These are phyloP conservation scores for Talinum fruticosum DNA, from an alignment of 148 eudicot genomes.

Conservation along the genomic window DNA sequence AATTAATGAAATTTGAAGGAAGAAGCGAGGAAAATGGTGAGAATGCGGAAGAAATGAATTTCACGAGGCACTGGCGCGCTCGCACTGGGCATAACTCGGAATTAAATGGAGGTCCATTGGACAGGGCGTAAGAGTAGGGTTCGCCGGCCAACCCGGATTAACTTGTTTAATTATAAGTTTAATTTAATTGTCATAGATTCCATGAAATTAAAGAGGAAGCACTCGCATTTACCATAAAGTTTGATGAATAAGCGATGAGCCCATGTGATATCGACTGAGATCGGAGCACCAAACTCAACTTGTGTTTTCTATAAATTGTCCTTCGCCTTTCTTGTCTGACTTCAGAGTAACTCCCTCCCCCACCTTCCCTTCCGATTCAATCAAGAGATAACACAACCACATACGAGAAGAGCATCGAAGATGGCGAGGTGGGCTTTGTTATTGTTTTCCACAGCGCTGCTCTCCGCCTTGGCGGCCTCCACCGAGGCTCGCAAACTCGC, in stretches of 20 bases:
- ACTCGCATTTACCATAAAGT: neutral
- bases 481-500: slow-evolving; percentile 18
- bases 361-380: too few species aligned
- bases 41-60: neutral
- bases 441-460: neutral
- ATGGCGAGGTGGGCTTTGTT: slow-evolving; percentile 10
- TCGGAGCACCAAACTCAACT: neutral
- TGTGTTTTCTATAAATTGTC: neutral
- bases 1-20: too few species aligned
- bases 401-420: too few species aligned
- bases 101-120: neutral
- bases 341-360: neutral
- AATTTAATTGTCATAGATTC: neutral
- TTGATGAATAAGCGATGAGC: neutral
- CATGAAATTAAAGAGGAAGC: neutral
- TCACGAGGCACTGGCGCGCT: too few species aligned
- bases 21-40: too few species aligned
- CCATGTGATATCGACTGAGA: neutral
- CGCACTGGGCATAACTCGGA: neutral
- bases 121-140: slow-evolving; percentile 17
- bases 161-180: neutral
- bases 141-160: slow-evolving; percentile 19
- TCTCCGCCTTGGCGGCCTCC: slow-evolving; percentile 27
- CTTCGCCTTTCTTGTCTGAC: neutral
- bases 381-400: neutral